Percentiles rank a stretch among this genome's conserved stretches.
These are phyloP conservation scores for Colletotrichum orchidophilum DNA, from an alignment of 2,329 filamentous ascomycete genomes.

Conservation along the genomic window DNA sequence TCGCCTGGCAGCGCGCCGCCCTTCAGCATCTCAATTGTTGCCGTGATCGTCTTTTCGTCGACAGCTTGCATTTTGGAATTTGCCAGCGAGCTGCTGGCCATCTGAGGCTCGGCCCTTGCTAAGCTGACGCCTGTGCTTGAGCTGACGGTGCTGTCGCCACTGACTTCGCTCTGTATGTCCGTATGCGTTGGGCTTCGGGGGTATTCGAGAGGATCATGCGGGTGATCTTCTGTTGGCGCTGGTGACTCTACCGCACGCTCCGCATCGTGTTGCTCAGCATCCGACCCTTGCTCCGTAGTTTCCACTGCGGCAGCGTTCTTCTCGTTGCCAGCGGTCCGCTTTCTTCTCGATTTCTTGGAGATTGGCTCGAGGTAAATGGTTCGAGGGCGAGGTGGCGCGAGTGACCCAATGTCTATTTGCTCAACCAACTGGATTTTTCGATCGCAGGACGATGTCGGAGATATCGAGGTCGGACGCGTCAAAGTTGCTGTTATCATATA, in stretches of 20 bases:
- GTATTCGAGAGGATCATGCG: conserved; percentile 46
- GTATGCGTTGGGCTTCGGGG: conserved; percentile 56
- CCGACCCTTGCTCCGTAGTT: conserved; percentile 45
- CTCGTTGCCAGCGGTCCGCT: conserved; percentile 60
- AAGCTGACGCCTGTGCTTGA: conserved; percentile 71
- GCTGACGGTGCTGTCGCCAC: conserved; percentile 75
- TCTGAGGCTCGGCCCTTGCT: conserved; percentile 27
- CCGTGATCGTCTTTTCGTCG: conserved; percentile 84
- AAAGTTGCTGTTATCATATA: conserved; percentile 92
- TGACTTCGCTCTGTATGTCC: conserved; percentile 74
- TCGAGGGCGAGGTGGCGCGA: conserved; percentile 78
- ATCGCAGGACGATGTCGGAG: conserved; percentile 82
- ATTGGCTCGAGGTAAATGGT: conserved; percentile 90
- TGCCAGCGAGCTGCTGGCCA: conserved; percentile 50
- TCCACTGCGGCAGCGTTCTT: conserved; percentile 56
- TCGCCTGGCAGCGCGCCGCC: conserved; percentile 90
- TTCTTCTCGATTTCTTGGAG: conserved; percentile 73
- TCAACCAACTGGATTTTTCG: conserved; percentile 83
- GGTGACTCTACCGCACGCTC: conserved; percentile 50
- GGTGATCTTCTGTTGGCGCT: conserved; percentile 49
- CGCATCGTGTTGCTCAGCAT: conserved; percentile 37
- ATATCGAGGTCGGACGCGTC: conserved; percentile 87
- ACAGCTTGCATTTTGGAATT: conserved; percentile 53
- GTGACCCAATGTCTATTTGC: conserved; percentile 82
- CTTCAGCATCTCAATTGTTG: conserved; percentile 82